Conservation (phyloP, 2,329 filamentous ascomycete species). For the Apiospora sp. region DNA sequence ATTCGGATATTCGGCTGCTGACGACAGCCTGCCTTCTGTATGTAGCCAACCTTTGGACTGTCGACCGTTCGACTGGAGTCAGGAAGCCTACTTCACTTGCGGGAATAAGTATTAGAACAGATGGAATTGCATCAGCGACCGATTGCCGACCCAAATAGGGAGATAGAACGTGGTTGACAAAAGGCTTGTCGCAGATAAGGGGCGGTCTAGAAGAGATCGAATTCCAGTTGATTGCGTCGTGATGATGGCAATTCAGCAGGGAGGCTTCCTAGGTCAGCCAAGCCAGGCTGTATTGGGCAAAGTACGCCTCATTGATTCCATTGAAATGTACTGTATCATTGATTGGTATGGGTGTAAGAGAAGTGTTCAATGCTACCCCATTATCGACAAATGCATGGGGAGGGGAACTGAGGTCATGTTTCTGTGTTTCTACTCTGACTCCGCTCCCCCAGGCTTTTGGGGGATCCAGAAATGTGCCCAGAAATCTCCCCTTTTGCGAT, state of each 20-base stretch:
- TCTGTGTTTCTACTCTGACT: neutral
- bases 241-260: neutral
- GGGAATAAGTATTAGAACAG: neutral
- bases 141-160: neutral
- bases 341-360: neutral
- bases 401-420: neutral
- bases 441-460: neutral
- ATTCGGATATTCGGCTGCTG: constrained; percentile 3
- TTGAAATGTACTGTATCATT: neutral
- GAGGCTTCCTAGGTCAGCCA: neutral
- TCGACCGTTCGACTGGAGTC: neutral
- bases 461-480: constrained; percentile 5
- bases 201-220: neutral
- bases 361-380: neutral
- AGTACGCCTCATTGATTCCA: neutral
- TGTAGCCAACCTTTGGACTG: constrained; percentile 1
- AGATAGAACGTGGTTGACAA: neutral
- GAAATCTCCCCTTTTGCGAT: neutral
- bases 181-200: neutral
- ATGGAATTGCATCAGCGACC: neutral
- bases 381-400: constrained; percentile 8
- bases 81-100: neutral
- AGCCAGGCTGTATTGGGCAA: neutral
- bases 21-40: neutral
- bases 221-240: neutral